Base-by-base conservation (phyloP, 2,329 filamentous ascomycete genomes). In the Corinectria fuckeliana region DNA sequence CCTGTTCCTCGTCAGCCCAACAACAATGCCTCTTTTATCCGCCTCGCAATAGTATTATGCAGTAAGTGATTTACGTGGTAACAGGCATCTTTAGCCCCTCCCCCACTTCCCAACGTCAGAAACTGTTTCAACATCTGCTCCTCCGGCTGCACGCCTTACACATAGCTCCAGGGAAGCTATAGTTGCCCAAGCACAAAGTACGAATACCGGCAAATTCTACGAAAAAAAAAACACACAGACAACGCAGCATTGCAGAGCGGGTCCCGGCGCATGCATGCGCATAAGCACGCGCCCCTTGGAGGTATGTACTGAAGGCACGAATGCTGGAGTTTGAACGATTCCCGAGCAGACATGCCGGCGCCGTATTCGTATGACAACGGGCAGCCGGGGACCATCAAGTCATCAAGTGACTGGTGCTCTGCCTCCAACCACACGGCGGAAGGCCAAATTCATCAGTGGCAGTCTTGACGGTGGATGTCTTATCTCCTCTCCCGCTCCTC, bases 291-390 rank as follows among this genome's bases (percentile, higher is more conserved):
- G n/a, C 23, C 23, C 41, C 41, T 23, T 18, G n/a, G 28, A 30
- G n/a, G n/a, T n/a, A n/a, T n/a, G n/a, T n/a, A n/a, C 50, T 32
- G 36, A 32, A 6, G 42, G 25, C 11, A 55, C 42, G 36, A 34
- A 50, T 16, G 47, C 14, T 45, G 41, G 23, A 18, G 36, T 13
- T 26, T 30, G 54, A 34, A 60, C 60, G 50, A 62, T 61, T 62
- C 51, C 63, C 61, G 61, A 60, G 41, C 54, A 36, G 56, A 64
- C 61, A 58, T 67, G 59, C 61, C 59, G 56, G 53, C 30, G 39
- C 48, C 63, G 63, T 64, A 63, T 67, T 67, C 64, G 64, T 66
- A 66, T 58, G 50, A 25, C 14, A 41, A 34, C 41, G 52, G 48
- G 26, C 48, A 58, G 48, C 52, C 28, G 5, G 23, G 25, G 30